Conservation (phyloP, 2,329 filamentous ascomycete species). For the Apiospora rasikravindrae region DNA sequence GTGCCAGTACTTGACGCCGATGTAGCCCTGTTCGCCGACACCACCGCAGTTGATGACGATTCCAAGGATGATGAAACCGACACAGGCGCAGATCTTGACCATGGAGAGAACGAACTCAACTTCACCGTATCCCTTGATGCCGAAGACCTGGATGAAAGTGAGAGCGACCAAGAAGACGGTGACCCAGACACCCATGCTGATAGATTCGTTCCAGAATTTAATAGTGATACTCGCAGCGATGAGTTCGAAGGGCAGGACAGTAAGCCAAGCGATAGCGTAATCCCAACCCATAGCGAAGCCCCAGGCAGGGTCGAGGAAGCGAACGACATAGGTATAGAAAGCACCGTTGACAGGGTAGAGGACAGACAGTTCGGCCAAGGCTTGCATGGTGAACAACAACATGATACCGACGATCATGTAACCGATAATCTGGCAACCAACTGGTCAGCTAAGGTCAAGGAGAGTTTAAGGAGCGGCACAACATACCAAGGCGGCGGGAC, state of each 20-base stretch:
- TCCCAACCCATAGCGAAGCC: constrained; percentile 61
- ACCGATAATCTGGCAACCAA: constrained; percentile 43
- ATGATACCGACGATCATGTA: constrained; percentile 63
- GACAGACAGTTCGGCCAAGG: constrained; percentile 65
- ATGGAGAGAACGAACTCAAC: constrained; percentile 63
- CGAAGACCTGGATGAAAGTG: constrained; percentile 58
- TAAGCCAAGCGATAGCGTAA: constrained; percentile 55
- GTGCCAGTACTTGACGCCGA: constrained; percentile 66
- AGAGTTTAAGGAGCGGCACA: background rate
- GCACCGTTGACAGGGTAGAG: constrained; percentile 65
- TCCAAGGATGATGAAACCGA: constrained; percentile 69
- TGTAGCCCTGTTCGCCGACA: constrained; percentile 60
- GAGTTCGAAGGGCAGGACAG: constrained; percentile 58
- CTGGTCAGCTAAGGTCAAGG: background rate
- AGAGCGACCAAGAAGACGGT: constrained; percentile 59
- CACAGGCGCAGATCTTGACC: constrained; percentile 62
- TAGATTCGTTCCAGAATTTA: constrained; percentile 54
- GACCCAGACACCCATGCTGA: constrained; percentile 61
- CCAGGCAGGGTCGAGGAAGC: constrained; percentile 66
- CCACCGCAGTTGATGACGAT: constrained; percentile 65
- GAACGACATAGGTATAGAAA: constrained; percentile 65
- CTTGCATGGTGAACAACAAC: constrained; percentile 63
- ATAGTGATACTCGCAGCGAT: constrained; percentile 61
- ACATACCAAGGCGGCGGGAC: constrained; percentile 53
- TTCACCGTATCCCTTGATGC: constrained; percentile 62